Base-by-base conservation (phyloP, 495 filamentous ascomycete species). In the Penicillium silybi region DNA sequence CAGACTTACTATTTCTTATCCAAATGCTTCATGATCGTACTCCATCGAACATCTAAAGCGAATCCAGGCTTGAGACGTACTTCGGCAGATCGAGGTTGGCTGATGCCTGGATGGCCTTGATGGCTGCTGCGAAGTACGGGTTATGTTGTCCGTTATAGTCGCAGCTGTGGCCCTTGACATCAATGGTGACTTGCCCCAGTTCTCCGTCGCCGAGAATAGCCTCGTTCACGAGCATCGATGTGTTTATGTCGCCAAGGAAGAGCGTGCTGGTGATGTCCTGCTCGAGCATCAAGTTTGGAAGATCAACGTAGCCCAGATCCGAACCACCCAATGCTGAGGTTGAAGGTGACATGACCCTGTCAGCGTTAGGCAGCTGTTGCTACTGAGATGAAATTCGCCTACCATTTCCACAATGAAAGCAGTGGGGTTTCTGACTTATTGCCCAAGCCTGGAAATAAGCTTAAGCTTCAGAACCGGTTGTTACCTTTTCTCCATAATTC, bases 101-200 rank as follows among this genome's bases (percentile, higher is more conserved):
- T 5, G 56, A 50, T 6, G 54, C 64, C 18, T 47, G 50, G 17
- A 65, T 40, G n/a, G 64, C 64, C 34, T 51, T 54, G 20, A 69
- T 61, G 1, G 64, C 66, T 2, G 66, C 59, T 1, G 55, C 54
- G 26, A 63, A 69, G 16, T 69, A 69, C 6, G 66, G 64, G 16
- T 67, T 69, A 2, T 61, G 58, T 25, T 54, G 19, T 0, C 66
- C 66, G 27, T 69, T 62, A 25, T 64, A 64, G 13, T 58, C 56
- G 22, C 62, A 63, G 17, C 59, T 61, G 39, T 62, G 53, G 0
- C 66, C 66, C 7, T 58, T 44, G 16, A 69, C 34, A 27, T 41
- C 62, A 40, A 69, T 57, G 0, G 57, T 67, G 11, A 69, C 62
- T 9, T 42, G 48, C 11, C 56, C 64, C 10, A 58, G 20, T 0